These are phyloP conservation scores for Phylloporus sp. DNA, from an alignment of 768 basidiomycete species.

Conservation along the genomic window DNA sequence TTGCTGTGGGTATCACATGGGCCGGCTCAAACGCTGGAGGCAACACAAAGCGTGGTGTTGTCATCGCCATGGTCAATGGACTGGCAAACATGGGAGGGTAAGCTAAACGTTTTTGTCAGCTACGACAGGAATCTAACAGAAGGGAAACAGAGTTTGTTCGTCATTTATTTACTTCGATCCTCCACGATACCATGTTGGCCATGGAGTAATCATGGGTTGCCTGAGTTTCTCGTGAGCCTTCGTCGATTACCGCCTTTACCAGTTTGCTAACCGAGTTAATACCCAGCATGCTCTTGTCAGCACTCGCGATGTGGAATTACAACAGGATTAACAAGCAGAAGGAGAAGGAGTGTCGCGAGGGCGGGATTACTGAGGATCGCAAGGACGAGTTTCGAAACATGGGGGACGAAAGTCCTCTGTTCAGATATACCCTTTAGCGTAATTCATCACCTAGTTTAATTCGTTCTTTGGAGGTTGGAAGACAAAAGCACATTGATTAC, in stretches of 20 bases:
- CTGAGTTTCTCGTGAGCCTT: conserved; percentile 28
- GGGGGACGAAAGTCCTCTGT: conserved; percentile 51
- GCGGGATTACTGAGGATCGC: conserved; percentile 37
- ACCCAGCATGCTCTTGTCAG: conserved; percentile 37
- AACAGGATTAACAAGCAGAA: conserved; percentile 45
- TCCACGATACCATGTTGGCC: conserved; percentile 35
- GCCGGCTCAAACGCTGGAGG: conserved; percentile 51
- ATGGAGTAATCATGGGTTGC: conserved; percentile 34
- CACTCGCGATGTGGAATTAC: conserved; percentile 46
- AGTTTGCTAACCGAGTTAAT: conserved; percentile 30
- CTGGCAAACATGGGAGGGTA: conserved; percentile 44
- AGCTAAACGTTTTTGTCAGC: conserved; percentile 16
- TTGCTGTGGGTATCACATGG: conserved; percentile 50
- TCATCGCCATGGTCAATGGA: conserved; percentile 46
- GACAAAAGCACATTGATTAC: no score
- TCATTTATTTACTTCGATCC: conserved; percentile 39
- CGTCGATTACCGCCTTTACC: conserved; percentile 16
- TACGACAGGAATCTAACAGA: conserved; percentile 1
- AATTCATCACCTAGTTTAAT: neutral
- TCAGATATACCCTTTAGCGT: conserved; percentile 35
- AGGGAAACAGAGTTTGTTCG: conserved; percentile 31
- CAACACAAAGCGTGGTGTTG: conserved; percentile 48
- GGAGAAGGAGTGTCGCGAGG: conserved; percentile 37
- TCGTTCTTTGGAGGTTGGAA: no score
- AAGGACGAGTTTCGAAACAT: conserved; percentile 41